These are phyloP conservation scores for Vinca major DNA, from an alignment of 305 asterid genomes.

Conservation along the genomic window DNA sequence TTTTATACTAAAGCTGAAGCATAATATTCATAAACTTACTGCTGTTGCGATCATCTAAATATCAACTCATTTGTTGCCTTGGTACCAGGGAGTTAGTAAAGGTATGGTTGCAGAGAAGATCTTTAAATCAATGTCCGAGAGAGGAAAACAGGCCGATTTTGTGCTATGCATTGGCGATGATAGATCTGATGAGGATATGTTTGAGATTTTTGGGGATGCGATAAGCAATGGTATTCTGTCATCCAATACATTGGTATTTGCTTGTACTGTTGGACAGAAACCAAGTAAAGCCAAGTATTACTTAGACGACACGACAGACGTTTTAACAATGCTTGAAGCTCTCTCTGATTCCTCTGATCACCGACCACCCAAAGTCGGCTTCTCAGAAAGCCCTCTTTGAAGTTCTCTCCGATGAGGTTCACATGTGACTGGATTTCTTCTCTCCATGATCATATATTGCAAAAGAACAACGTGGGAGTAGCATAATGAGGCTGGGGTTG, in stretches of 20 bases:
- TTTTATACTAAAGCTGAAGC: not conserved
- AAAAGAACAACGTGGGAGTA: not conserved
- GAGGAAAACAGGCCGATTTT: constrained; percentile 30
- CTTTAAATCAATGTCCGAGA: constrained; percentile 26
- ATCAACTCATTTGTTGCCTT: not conserved
- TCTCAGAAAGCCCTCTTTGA: constrained; percentile 2
- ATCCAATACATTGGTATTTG: constrained; percentile 25
- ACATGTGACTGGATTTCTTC: not conserved
- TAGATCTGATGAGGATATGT: constrained; percentile 47
- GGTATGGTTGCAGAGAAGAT: constrained; percentile 39
- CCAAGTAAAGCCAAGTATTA: constrained; percentile 38
- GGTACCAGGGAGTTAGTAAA: constrained; percentile 35
- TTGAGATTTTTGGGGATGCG: constrained; percentile 31
- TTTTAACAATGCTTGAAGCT: constrained; percentile 20
- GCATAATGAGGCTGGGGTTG: not conserved
- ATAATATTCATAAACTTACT: not conserved
- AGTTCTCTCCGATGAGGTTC: not conserved
- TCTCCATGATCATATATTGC: too few species aligned
- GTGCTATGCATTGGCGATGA: constrained; percentile 43
- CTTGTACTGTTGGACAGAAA: constrained; percentile 42
- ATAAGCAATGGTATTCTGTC: constrained; percentile 21
- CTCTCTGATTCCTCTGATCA: constrained; percentile 6
- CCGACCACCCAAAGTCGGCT: not conserved
- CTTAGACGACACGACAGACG: constrained; percentile 16
- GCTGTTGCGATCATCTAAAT: not conserved